Evolutionary conservation across 108 stramenopile genomes (phyloP).

Genomic region (Cyclotella choctawhatcheeana): DNA sequence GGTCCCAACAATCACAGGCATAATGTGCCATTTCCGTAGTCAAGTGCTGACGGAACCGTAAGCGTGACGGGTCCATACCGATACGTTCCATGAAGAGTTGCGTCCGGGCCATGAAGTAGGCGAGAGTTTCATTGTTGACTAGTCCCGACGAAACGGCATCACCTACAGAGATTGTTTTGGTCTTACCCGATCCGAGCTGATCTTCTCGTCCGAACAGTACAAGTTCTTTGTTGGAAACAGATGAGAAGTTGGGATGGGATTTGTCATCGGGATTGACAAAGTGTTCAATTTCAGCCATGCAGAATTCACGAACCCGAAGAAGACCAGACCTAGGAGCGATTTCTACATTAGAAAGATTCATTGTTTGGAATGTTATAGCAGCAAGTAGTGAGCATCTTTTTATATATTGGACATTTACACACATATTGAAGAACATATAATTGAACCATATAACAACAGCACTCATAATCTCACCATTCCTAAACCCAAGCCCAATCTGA

Average conservation of each 20-base stretch:
- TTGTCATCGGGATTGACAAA: constrained; percentile 99
- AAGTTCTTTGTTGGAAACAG: constrained; percentile 86
- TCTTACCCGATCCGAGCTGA: constrained; percentile 97
- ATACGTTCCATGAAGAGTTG: constrained; percentile 97
- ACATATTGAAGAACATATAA: too few relatives aligned
- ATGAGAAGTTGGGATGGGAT: constrained; percentile 92
- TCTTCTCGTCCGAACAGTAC: constrained; percentile 94
- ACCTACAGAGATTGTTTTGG: constrained; percentile 83
- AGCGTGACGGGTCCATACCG: constrained; percentile 92
- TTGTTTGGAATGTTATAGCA: too few relatives aligned
- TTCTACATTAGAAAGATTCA: too few relatives aligned
- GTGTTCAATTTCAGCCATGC: constrained; percentile 99
- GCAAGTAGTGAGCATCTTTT: too few relatives aligned
- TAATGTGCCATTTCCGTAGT: constrained; percentile 99
- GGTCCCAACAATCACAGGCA: constrained; percentile 99
- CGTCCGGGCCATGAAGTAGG: constrained; percentile 99
- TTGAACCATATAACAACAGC: background rate
- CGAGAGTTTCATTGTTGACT: constrained; percentile 98
- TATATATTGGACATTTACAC: too few relatives aligned
- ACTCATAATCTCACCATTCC: constrained; percentile 80
- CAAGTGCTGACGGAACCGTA: constrained; percentile 99
- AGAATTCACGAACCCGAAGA: constrained; percentile 99
- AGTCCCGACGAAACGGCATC: constrained; percentile 94
- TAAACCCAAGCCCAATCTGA: constrained; percentile 98
- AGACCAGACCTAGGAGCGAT: constrained; percentile 98